phyloP scores from a whole-genome alignment of 306 rosid species.

The Vigna trinervia region DNA sequence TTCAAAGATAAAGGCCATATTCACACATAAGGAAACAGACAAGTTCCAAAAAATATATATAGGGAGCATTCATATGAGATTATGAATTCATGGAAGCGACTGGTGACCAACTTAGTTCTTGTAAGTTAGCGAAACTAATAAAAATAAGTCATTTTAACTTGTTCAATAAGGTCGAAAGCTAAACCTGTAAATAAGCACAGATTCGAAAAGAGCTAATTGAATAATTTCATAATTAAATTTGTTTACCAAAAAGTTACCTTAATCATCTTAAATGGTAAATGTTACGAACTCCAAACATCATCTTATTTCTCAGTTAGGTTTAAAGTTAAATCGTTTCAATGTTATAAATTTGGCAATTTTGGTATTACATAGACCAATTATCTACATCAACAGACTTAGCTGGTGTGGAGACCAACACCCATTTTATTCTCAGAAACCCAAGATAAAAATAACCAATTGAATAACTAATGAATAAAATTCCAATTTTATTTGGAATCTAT shows the following conservation, averaged over 20 bases:
- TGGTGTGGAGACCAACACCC: neutral
- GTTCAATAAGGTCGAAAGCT: neutral
- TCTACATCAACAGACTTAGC: constrained; percentile 12
- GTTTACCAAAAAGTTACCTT: neutral
- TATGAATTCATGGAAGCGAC: neutral
- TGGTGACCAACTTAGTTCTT: neutral
- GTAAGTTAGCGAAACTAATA: neutral
- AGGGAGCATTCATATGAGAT: neutral
- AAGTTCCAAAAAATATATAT: neutral
- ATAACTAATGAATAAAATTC: neutral
- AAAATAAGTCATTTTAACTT: neutral
- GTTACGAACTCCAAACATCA: constrained; percentile 18
- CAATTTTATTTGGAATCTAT: neutral
- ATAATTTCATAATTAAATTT: neutral
- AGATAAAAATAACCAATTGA: constrained; percentile 9
- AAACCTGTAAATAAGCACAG: neutral
- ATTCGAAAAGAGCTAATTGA: neutral
- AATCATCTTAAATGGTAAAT: constrained; percentile 7
- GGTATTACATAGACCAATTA: neutral
- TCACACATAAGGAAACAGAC: constrained; percentile 13
- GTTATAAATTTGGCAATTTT: constrained; percentile 26
- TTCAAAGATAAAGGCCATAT: constrained; percentile 28
- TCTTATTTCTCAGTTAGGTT: constrained; percentile 1
- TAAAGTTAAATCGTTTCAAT: constrained; percentile 25
- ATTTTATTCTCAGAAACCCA: constrained; percentile 6